A percentile compares a stretch with the other conserved stretches of the same genome.
phyloP scores from a whole-genome alignment of 2,329 filamentous ascomycete species.

The Myriangium duriaei region DNA sequence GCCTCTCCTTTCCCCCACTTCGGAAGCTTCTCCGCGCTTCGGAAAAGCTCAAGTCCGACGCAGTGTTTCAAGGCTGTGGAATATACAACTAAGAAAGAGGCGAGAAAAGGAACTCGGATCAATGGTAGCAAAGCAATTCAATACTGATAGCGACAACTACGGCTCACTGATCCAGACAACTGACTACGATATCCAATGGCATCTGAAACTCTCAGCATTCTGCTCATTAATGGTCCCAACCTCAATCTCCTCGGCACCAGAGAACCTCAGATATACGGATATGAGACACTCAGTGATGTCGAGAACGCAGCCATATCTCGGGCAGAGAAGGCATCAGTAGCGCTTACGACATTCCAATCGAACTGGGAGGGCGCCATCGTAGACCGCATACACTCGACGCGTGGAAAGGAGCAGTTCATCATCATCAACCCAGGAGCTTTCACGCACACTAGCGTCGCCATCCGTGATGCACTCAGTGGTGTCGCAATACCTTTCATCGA shows the following conservation, averaged over 20 bases:
- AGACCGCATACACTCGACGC: slow-evolving; percentile 58
- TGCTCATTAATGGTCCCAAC: slow-evolving; percentile 70
- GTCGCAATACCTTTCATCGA: slow-evolving; percentile 64
- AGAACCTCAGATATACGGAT: slow-evolving; percentile 62
- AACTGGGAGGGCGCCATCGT: slow-evolving; percentile 65
- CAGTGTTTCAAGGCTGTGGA: too few species aligned
- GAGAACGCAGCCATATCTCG: slow-evolving; percentile 37
- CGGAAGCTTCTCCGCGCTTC: too few species aligned
- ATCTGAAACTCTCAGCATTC: too few species aligned
- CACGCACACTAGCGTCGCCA: slow-evolving; percentile 63
- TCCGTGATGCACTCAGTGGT: slow-evolving; percentile 60
- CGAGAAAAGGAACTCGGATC: too few species aligned
- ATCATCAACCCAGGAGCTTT: slow-evolving; percentile 66
- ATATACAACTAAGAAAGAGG: too few species aligned
- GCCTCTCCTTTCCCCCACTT: too few species aligned
- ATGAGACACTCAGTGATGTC: slow-evolving; percentile 55
- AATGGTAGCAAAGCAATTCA: too few species aligned
- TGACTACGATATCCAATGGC: too few species aligned
- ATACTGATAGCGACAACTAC: too few species aligned
- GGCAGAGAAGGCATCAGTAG: slow-evolving; percentile 35
- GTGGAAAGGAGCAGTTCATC: slow-evolving; percentile 47
- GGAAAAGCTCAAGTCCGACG: too few species aligned
- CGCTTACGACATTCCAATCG: slow-evolving; percentile 54
- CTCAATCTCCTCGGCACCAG: slow-evolving; percentile 66
- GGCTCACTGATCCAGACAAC: too few species aligned